These are phyloP conservation scores for Suillus bovinus DNA, from an alignment of 768 basidiomycete genomes.

Conservation along the genomic window DNA sequence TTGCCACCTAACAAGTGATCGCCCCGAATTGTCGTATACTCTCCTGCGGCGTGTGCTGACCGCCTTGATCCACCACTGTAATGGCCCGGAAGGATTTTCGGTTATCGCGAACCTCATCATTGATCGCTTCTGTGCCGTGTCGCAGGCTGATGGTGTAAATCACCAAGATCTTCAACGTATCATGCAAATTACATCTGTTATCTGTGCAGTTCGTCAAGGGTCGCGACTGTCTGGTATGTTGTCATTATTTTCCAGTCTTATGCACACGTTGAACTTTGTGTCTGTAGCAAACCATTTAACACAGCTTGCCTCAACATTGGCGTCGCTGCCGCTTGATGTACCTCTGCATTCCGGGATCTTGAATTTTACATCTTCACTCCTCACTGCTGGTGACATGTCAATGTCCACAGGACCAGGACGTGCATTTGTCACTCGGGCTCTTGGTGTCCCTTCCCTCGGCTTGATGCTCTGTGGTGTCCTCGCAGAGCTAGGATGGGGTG, in stretches of 20 bases:
- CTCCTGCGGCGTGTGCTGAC: conserved; percentile 75
- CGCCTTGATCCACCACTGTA: conserved; percentile 82
- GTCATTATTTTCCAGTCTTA: not conserved
- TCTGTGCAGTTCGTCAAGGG: conserved; percentile 68
- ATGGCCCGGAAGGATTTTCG: conserved; percentile 63
- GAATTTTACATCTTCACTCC: conserved; percentile 33
- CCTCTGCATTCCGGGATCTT: conserved; percentile 33
- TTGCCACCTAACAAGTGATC: conserved; percentile 47
- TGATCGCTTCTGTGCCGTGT: conserved; percentile 33
- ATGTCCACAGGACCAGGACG: conserved; percentile 42
- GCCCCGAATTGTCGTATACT: conserved; percentile 45
- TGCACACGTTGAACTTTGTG: conserved; percentile 3
- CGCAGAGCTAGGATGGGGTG: conserved; percentile 68
- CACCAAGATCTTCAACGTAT: conserved; percentile 48
- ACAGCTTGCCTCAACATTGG: conserved; percentile 33
- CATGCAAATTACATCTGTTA: conserved; percentile 56
- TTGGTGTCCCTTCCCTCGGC: conserved; percentile 41
- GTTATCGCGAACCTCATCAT: conserved; percentile 56
- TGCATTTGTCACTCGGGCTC: conserved; percentile 39
- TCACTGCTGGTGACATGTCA: conserved; percentile 45
- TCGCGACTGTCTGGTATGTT: conserved; percentile 62
- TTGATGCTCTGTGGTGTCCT: conserved; percentile 59
- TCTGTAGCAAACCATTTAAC: conserved; percentile 38
- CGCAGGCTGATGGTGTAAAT: conserved; percentile 7
- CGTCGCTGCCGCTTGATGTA: conserved; percentile 27